A percentile compares a stretch with the other conserved stretches of the same genome.
Conservation (phyloP, 164 flowering plant genomes). For the Amborella trichopoda region DNA sequence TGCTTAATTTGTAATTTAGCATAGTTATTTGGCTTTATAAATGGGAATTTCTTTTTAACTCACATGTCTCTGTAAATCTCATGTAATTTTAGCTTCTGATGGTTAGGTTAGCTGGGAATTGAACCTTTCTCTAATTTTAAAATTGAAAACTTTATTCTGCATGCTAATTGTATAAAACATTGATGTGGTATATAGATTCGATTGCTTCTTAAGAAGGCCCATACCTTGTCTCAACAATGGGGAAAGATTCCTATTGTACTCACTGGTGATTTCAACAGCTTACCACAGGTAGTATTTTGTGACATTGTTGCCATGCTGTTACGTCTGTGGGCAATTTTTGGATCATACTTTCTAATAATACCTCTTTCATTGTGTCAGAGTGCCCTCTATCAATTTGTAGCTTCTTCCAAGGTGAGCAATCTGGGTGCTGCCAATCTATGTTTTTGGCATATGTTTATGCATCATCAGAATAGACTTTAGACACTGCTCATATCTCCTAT, state of each 20-base stretch:
- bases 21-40: no score
- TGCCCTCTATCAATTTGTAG: constrained; percentile 63
- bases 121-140: no score
- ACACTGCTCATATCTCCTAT: background rate
- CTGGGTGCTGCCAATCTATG: background rate
- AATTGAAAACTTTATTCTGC: no score
- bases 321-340: background rate
- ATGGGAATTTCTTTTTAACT: no score
- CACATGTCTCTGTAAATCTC: no score
- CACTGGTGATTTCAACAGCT: constrained; percentile 74
- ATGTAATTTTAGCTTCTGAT: no score
- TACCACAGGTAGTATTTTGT: constrained; percentile 51
- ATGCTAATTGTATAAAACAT: no score
- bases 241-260: constrained; percentile 61
- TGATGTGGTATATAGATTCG: no score
- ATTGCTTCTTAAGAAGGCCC: constrained; percentile 56
- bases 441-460: background rate
- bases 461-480: background rate
- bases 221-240: constrained; percentile 53
- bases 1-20: no score
- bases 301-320: background rate
- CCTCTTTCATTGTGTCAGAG: constrained; percentile 33
- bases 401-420: constrained; percentile 62
- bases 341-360: constrained; percentile 1
- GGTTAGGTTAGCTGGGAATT: no score